Conservation (phyloP, 2,329 filamentous ascomycete species). For the Trichoderma koningii region DNA sequence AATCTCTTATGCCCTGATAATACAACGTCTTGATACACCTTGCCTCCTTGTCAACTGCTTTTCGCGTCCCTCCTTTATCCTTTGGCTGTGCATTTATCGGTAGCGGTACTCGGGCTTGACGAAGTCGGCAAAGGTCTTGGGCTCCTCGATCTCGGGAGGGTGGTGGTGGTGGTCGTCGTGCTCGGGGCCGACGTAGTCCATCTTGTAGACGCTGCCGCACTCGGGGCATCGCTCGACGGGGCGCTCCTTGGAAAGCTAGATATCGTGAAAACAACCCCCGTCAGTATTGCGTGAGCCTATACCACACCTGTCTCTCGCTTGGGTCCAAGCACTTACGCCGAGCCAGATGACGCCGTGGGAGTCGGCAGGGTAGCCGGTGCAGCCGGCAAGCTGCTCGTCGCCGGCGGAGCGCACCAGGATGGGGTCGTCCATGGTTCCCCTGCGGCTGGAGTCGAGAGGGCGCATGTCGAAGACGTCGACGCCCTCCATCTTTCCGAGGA, state of each 20-base stretch:
- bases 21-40: conserved; percentile 27
- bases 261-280: not conserved
- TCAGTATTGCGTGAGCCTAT: conserved; percentile 3
- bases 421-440: conserved; percentile 88
- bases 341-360: conserved; percentile 91
- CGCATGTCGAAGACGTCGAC: conserved; percentile 98
- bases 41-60: not conserved
- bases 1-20: conserved; percentile 31
- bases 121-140: conserved; percentile 96
- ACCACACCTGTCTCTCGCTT: not conserved
- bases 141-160: conserved; percentile 68
- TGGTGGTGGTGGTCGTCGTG: conserved; percentile 65
- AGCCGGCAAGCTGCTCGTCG: conserved; percentile 94
- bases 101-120: conserved; percentile 95
- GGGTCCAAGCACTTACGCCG: conserved; percentile 62
- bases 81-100: conserved; percentile 40
- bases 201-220: conserved; percentile 96
- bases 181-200: conserved; percentile 88
- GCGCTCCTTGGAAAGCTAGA: conserved; percentile 79
- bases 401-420: conserved; percentile 89
- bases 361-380: conserved; percentile 91
- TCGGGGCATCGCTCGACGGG: conserved; percentile 94
- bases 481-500: conserved; percentile 99
- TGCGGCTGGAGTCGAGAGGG: conserved; percentile 86
- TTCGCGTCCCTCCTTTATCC: conserved; percentile 18